A percentile compares a stretch with the other conserved stretches of the same genome.
These are phyloP conservation scores for Pseudogymnoascus sp. DNA, from an alignment of 2,329 filamentous ascomycete genomes.

Conservation along the genomic window DNA sequence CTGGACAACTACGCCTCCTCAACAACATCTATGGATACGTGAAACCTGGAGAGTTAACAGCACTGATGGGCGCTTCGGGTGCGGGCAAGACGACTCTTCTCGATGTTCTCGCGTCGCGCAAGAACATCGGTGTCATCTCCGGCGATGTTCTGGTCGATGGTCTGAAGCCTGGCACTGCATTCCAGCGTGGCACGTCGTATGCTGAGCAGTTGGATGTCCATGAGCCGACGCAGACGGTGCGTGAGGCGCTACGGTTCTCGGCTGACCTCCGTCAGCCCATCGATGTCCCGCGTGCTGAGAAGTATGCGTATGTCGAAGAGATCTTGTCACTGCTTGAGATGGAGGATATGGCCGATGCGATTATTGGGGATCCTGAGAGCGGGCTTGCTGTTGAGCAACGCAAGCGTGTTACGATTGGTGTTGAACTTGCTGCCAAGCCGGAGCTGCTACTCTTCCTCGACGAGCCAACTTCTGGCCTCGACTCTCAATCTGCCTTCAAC, in stretches of 20 bases:
- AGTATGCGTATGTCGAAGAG: conserved; percentile 79
- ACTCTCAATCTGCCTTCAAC: conserved; percentile 57
- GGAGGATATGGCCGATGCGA: conserved; percentile 58
- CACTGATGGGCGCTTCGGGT: conserved; percentile 54
- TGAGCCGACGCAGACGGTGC: conserved; percentile 72
- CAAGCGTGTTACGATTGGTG: conserved; percentile 55
- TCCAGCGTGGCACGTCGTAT: conserved; percentile 70
- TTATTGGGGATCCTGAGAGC: conserved; percentile 56
- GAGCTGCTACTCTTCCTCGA: conserved; percentile 56
- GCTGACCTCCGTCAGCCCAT: conserved; percentile 81
- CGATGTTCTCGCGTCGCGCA: conserved; percentile 75
- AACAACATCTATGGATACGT: conserved; percentile 78
- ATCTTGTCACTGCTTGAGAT: conserved; percentile 58
- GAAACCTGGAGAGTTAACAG: conserved; percentile 62
- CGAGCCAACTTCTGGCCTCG: conserved; percentile 55
- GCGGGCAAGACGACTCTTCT: conserved; percentile 88
- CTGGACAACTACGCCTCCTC: conserved; percentile 60
- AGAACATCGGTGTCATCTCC: conserved; percentile 79
- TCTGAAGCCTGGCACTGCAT: conserved; percentile 65
- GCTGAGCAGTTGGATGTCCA: conserved; percentile 91
- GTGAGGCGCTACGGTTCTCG: conserved; percentile 81
- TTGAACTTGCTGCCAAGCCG: conserved; percentile 50
- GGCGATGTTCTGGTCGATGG: conserved; percentile 70
- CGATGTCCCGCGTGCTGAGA: conserved; percentile 63
- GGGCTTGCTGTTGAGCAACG: conserved; percentile 56